Conservation (phyloP, 352 stramenopile genomes). For the Pythium biforme region DNA sequence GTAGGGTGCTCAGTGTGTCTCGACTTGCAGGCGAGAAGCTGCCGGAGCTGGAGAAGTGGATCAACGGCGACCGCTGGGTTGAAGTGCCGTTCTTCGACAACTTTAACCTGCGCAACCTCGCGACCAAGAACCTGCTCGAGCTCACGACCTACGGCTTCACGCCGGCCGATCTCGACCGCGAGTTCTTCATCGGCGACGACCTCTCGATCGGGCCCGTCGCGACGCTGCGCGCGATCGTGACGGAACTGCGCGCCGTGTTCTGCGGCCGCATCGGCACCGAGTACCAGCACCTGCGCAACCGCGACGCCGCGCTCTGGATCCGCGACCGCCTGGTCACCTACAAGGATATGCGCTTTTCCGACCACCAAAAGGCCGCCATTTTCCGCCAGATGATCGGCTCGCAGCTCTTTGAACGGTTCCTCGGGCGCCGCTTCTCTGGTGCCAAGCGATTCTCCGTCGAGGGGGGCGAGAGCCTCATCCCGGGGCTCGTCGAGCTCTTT, state of each 20-base stretch:
- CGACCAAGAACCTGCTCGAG: slow-evolving; percentile 80
- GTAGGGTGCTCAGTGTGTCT: no score
- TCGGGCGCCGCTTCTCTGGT: slow-evolving; percentile 91
- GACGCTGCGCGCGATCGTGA: slow-evolving; percentile 87
- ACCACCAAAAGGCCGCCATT: slow-evolving; percentile 93
- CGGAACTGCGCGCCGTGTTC: slow-evolving; percentile 94
- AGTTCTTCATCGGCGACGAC: slow-evolving; percentile 92
- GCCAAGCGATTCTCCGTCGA: slow-evolving; percentile 99
- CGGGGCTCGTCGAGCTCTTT: slow-evolving; percentile 94
- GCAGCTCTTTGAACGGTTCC: slow-evolving; percentile 98
- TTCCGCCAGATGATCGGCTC: slow-evolving; percentile 94
- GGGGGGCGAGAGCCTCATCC: slow-evolving; percentile 95
- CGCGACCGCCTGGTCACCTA: slow-evolving; percentile 60
- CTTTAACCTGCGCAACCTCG: slow-evolving; percentile 81
- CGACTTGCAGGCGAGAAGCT: slow-evolving; percentile 82
- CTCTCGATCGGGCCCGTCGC: slow-evolving; percentile 78
- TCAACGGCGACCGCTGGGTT: slow-evolving; percentile 80
- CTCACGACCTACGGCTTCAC: slow-evolving; percentile 89
- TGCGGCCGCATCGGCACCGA: slow-evolving; percentile 96
- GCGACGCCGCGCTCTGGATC: slow-evolving; percentile 86
- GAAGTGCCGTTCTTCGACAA: slow-evolving; percentile 87
- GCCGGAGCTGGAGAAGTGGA: slow-evolving; percentile 82
- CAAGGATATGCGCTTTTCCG: slow-evolving; percentile 52
- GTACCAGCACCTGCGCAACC: slow-evolving; percentile 98
- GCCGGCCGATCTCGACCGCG: slow-evolving; percentile 84